Percentiles rank a stretch among this genome's conserved stretches.
These are phyloP conservation scores for Teunomyces aglyptinius DNA, from an alignment of 805 yeast species.

Conservation along the genomic window DNA sequence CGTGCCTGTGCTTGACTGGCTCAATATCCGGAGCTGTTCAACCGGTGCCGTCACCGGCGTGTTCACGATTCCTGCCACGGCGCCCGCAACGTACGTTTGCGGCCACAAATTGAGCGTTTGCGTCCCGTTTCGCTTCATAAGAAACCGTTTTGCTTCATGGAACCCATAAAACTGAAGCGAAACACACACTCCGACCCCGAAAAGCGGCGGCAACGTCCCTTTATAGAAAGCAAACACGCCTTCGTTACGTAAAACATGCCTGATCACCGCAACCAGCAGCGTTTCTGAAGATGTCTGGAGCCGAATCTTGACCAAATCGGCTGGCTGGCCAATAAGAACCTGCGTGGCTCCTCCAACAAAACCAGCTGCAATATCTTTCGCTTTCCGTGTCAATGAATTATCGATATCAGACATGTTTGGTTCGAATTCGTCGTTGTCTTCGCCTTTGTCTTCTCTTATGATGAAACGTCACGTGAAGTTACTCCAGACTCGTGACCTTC, in stretches of 20 bases:
- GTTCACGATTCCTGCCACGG: conserved; percentile 64
- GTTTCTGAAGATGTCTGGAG: conserved; percentile 36
- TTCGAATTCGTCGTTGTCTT: background rate
- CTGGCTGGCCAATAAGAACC: conserved; percentile 47
- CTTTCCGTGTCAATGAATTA: conserved; percentile 34
- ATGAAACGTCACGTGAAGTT: conserved; percentile 8
- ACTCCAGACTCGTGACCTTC: too few relatives aligned
- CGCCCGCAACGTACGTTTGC: conserved; percentile 62
- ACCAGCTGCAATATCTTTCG: conserved; percentile 44
- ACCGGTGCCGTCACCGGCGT: conserved; percentile 63
- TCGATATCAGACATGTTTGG: conserved; percentile 22
- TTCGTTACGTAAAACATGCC: conserved; percentile 38
- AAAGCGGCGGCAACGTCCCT: conserved; percentile 44
- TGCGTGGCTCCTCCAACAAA: conserved; percentile 48
- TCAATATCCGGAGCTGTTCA: conserved; percentile 61
- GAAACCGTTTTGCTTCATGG: conserved; percentile 64
- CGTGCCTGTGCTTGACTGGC: conserved; percentile 47
- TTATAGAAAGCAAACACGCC: conserved; percentile 44
- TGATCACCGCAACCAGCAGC: conserved; percentile 32
- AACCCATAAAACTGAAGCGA: conserved; percentile 70
- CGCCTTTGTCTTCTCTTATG: background rate
- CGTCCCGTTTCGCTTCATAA: conserved; percentile 30
- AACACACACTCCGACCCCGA: conserved; percentile 61
- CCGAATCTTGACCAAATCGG: conserved; percentile 43
- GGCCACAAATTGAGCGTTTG: conserved; percentile 47